These are phyloP conservation scores for Pseudogymnoascus sp. DNA, from an alignment of 2,329 filamentous ascomycete genomes.

Conservation along the genomic window DNA sequence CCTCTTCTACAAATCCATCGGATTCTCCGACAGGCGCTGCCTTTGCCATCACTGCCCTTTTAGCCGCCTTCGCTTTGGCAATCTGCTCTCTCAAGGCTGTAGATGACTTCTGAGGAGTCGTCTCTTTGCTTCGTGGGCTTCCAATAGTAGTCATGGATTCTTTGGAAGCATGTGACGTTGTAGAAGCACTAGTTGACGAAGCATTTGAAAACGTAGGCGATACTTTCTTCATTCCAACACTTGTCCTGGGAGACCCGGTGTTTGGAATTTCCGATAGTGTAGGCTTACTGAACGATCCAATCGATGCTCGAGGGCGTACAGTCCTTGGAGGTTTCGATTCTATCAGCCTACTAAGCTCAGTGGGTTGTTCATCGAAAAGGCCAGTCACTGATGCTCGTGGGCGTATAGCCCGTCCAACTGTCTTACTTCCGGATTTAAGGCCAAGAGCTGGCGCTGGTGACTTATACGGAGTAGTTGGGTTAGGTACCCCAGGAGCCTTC, in stretches of 20 bases:
- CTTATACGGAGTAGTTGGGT: not conserved
- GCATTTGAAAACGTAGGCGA: slow-evolving; percentile 24
- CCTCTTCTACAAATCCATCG: slow-evolving; percentile 23
- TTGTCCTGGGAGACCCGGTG: slow-evolving; percentile 20
- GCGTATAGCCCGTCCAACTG: slow-evolving; percentile 40
- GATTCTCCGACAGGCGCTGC: slow-evolving; percentile 25
- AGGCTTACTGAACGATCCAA: slow-evolving; percentile 15
- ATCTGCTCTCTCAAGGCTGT: slow-evolving; percentile 80
- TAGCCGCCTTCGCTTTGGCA: slow-evolving; percentile 82
- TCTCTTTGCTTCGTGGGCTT: slow-evolving; percentile 5
- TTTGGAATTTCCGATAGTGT: slow-evolving; percentile 14
- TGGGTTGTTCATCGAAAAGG: slow-evolving; percentile 33
- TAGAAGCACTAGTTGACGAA: slow-evolving; percentile 22
- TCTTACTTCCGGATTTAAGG: slow-evolving; percentile 39
- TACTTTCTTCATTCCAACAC: slow-evolving; percentile 21
- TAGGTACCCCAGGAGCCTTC: slow-evolving; percentile 16
- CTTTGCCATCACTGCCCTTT: slow-evolving; percentile 42
- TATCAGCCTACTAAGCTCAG: not conserved
- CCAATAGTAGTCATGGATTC: slow-evolving; percentile 18
- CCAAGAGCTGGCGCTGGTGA: slow-evolving; percentile 8
- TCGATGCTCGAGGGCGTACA: slow-evolving; percentile 20
- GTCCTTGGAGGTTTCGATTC: not conserved
- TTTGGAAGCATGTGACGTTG: slow-evolving; percentile 14
- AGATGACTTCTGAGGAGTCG: slow-evolving; percentile 60
- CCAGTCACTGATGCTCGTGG: slow-evolving; percentile 46